Conservation (phyloP, 139 green algal species). For the Chlamydomonas eustigma region DNA sequence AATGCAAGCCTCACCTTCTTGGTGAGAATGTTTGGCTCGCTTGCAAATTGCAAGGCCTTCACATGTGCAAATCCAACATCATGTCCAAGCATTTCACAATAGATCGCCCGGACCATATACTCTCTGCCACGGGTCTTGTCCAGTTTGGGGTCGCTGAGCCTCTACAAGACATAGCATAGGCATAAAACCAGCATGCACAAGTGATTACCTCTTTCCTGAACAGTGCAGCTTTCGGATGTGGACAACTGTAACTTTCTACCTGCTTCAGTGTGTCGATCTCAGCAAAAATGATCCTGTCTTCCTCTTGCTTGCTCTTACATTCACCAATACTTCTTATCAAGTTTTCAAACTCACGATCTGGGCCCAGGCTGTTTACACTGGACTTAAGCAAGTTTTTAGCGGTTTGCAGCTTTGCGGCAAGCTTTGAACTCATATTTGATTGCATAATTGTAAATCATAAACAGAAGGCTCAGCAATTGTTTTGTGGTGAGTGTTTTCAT, state of each 20-base stretch:
- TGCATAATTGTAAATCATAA: background rate
- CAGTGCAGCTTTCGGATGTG: too few species aligned
- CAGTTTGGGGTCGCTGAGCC: constrained; percentile 66
- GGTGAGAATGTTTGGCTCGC: constrained; percentile 51
- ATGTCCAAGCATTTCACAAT: constrained; percentile 98
- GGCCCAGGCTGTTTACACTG: background rate
- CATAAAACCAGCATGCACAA: too few species aligned
- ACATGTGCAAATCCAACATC: constrained; percentile 87
- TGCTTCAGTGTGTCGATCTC: constrained; percentile 84
- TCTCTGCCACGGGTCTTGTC: constrained; percentile 73
- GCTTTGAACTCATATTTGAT: background rate
- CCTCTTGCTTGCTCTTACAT: constrained; percentile 60
- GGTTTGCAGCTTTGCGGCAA: background rate
- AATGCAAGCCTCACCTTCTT: constrained; percentile 66
- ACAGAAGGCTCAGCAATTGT: too few species aligned
- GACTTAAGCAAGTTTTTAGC: background rate
- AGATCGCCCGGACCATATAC: constrained; percentile 89
- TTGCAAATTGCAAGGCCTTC: constrained; percentile 50
- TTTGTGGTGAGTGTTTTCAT: too few species aligned
- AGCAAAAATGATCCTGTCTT: constrained; percentile 73
- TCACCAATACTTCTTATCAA: constrained; percentile 53
- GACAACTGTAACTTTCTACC: too few species aligned
- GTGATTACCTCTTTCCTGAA: too few species aligned
- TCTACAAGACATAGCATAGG: constrained; percentile 8
- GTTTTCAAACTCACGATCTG: constrained; percentile 28